Percentiles rank a stretch among this genome's conserved stretches.
phyloP scores from a whole-genome alignment of 1,284 basidiomycete species.

The Puccinia polysora region DNA sequence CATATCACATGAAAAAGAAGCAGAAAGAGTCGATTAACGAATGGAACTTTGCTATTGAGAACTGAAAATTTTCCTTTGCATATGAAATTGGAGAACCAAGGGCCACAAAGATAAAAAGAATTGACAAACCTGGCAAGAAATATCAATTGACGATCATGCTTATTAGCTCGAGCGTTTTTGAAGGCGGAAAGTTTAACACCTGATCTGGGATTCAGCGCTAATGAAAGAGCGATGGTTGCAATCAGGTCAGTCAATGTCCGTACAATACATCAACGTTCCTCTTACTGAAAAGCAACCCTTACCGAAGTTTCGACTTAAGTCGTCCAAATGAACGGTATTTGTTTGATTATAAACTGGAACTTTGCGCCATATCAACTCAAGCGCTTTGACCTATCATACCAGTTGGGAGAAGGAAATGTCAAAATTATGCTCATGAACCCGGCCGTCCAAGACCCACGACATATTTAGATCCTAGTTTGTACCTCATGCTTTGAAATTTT shows the following conservation, averaged over 20 bases:
- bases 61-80: too few species aligned
- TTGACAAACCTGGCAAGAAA: slow-evolving; percentile 34
- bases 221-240: slow-evolving; percentile 61
- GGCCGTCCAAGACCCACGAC: background rate
- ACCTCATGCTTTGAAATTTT: slow-evolving; percentile 69
- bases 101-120: background rate
- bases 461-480: slow-evolving; percentile 45
- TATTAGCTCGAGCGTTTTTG: slow-evolving; percentile 60
- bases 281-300: slow-evolving; percentile 51
- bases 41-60: too few species aligned
- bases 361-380: slow-evolving; percentile 80
- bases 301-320: slow-evolving; percentile 58
- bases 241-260: background rate
- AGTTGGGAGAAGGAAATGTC: background rate
- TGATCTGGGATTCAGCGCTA: slow-evolving; percentile 76
- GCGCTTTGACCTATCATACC: slow-evolving; percentile 62
- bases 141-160: slow-evolving; percentile 39
- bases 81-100: background rate
- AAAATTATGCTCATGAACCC: background rate
- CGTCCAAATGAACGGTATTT: slow-evolving; percentile 83
- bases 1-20: too few species aligned
- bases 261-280: background rate
- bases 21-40: too few species aligned
- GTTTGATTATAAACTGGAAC: slow-evolving; percentile 72
- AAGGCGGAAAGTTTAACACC: slow-evolving; percentile 78